phyloP scores from a whole-genome alignment of 495 filamentous ascomycete species.

The Staphylotrichum longicolle region DNA sequence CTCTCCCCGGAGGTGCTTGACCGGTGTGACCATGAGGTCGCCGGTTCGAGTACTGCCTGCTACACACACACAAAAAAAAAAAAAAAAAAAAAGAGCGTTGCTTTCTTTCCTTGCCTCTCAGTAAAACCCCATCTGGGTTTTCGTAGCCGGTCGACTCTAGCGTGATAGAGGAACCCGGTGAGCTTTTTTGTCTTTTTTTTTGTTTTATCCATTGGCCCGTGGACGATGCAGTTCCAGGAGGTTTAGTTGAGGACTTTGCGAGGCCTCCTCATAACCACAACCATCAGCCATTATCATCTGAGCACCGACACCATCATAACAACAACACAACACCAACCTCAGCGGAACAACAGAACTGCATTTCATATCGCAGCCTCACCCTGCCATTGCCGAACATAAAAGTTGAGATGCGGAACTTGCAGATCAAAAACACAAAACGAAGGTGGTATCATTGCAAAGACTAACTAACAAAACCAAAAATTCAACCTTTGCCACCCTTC shows the following conservation, averaged over 20 bases:
- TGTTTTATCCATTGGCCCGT: no score
- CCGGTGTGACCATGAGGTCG: neutral
- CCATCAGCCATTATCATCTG: no score
- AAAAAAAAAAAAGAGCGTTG: no score
- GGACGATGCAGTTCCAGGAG: no score
- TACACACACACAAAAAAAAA: neutral
- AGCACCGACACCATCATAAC: no score
- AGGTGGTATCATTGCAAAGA: constrained; percentile 28
- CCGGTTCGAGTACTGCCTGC: neutral
- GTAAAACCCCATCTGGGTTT: constrained; percentile 5
- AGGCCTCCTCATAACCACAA: no score
- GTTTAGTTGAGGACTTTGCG: no score
- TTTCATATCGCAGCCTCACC: no score
- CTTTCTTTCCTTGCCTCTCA: neutral
- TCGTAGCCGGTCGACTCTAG: neutral
- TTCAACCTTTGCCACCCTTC: neutral
- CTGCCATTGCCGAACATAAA: no score
- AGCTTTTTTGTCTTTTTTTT: neutral
- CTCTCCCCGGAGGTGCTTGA: no score
- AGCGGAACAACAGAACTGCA: no score
- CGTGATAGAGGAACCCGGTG: neutral
- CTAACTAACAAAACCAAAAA: neutral
- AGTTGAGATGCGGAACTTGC: neutral
- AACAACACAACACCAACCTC: no score
- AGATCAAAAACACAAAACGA: constrained; percentile 16